Evolutionary conservation across 768 basidiomycete species (phyloP), one percentile per base, ranked within the genome.

Genomic region (Pulveroboletus ravenelii): DNA sequence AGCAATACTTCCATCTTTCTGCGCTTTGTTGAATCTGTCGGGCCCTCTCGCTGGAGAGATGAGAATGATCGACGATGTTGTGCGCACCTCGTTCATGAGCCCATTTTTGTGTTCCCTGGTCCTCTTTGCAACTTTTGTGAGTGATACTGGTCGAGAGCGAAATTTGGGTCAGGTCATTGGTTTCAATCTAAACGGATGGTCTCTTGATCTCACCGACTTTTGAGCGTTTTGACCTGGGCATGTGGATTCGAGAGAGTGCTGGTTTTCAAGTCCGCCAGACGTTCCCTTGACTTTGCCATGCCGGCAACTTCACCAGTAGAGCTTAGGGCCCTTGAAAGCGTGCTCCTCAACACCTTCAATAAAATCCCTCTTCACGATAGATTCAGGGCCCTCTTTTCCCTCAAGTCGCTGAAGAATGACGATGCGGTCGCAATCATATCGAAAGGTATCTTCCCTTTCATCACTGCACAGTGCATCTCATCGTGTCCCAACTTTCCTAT

Each of bases 91-190:
- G 52, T 78, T 78, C 65, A 97, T 84, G 63, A 95, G 74, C 42
- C 80, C 82, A 57, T 74, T 79, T 78, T 99, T 99, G 63, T 93
- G 85, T 65, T 90, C 92, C 68, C 79, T 87, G 23, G 88, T 92
- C 78, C 96, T 94, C 70, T 95, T 93, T 10, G 81, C 74, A 64
- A 95, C 93, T 75, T 97, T 93, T 39, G 96, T 93, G 63, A 99
- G 75, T 25, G 94, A 88, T 31, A 97, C 93, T 90, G 68, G 56
- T 59, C 52, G 53, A 50, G 47, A 59, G 25, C 49, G 50, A 47
- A 49, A 55, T n/a, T n/a, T n/a, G 55, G 55, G 41, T 37, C 45
- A 41, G 50, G 44, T 55, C 37, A 45, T 47, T 50, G 27, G 34
- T 25, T 20, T 47, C n/a, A 8, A 40, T 46, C 14, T 1, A 32